Base-by-base conservation (phyloP, 345 rosid species). In the Kernera saxatilis region DNA sequence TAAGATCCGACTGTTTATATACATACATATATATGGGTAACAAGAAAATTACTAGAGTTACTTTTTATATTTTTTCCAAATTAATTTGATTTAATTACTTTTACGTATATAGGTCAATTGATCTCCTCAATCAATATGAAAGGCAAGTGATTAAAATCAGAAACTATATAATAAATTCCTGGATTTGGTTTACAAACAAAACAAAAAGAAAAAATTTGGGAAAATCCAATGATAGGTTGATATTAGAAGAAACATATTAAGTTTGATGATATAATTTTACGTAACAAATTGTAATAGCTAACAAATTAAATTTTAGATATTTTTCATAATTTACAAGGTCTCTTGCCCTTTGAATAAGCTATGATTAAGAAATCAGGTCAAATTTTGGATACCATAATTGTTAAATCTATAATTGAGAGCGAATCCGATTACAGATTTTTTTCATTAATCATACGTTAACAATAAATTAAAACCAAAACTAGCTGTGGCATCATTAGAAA, bases 301-400 rank as follows among this genome's bases (percentile, higher is more conserved):
- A 22, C 25, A 21, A 36, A 8, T 25, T 1, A 12, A 50, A 45
- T 40, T 27, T 60, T 10, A 61, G 11, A 56, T 46, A 26, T 44
- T 8, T 63, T 44, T 23, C 12, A n/a, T 44, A 52, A 32, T 35
- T n/a, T 30, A 8, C 25, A 50, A 60, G 18, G n/a, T 60, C 5
- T 48, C 25, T 70, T 49, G 10, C 68, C 8, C 49, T 60, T 13
- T 50, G 19, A 53, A 43, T 8, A 44, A 18, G 23, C 13, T 55
- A 35, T 54, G 23, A 23, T 43, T 15, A n/a, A 36, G 19, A 44
- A 72, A 61, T 64, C 71, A 6, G 50, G 51, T 73, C 46, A 63
- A 72, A 41, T 8, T 18, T 32, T 36, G 25, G 41, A 62, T 30
- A 37, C 27, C 10, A 52, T 22, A 41, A 40, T 39, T 35, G 8